Evolutionary conservation across 768 basidiomycete species (phyloP).

Genomic region (Lyophyllum decastes): DNA sequence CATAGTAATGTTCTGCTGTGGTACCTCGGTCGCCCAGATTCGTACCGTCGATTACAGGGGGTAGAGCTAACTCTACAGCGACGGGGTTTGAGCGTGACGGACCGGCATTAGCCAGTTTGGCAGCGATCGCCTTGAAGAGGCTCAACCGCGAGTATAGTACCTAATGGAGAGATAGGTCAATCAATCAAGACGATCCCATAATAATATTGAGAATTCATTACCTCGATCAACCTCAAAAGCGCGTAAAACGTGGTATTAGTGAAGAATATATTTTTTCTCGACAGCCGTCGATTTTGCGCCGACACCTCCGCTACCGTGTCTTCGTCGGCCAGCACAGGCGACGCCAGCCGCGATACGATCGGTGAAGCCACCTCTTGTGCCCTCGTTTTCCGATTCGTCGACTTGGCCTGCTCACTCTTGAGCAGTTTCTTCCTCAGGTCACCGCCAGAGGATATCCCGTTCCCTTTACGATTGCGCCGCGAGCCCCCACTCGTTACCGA

Average conservation of each 20-base stretch:
- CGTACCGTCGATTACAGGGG: conserved; percentile 24
- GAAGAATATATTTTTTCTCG: conserved; percentile 71
- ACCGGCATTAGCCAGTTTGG: conserved; percentile 39
- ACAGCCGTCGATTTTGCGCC: conserved; percentile 28
- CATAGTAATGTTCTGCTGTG: conserved; percentile 73
- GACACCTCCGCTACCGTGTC: conserved; percentile 31
- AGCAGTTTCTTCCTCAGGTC: conserved; percentile 79
- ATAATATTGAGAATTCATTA: conserved; percentile 33
- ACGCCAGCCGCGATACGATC: conserved; percentile 59
- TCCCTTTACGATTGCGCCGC: conserved; percentile 30
- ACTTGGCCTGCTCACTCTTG: conserved; percentile 84
- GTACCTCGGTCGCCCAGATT: conserved; percentile 36
- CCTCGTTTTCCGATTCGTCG: conserved; percentile 58
- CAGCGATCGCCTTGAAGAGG: conserved; percentile 75
- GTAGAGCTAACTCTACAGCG: conserved; percentile 29
- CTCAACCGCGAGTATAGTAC: conserved; percentile 78
- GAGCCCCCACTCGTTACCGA: conserved; percentile 42
- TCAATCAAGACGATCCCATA: neutral
- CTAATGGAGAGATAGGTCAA: conserved; percentile 39
- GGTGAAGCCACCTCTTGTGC: conserved; percentile 50
- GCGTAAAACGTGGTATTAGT: conserved; percentile 89
- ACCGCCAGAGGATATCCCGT: conserved; percentile 37
- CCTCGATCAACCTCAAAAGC: conserved; percentile 84
- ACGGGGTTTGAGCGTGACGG: conserved; percentile 20
- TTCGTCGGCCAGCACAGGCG: conserved; percentile 56